Percentiles rank a stretch among this genome's conserved stretches.
phyloP scores from a whole-genome alignment of 805 yeast genomes.

The Candida hispaniensis region DNA sequence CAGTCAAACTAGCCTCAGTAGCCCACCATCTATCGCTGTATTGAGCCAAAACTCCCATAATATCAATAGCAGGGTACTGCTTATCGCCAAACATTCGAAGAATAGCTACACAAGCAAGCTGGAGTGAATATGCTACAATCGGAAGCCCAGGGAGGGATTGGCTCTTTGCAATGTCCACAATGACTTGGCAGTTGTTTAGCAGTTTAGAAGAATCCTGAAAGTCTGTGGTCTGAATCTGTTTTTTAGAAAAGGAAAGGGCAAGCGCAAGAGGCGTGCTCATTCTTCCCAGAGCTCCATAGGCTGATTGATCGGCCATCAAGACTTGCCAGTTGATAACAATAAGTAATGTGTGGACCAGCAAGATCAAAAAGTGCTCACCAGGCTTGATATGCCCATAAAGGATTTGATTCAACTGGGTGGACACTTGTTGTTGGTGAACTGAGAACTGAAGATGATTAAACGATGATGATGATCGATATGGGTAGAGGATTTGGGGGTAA shows the following conservation, averaged over 20 bases:
- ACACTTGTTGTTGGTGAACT: conserved; percentile 83
- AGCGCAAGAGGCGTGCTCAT: conserved; percentile 12
- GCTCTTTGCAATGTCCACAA: conserved; percentile 1
- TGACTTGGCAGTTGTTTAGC: conserved; percentile 3
- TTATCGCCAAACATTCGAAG: conserved; percentile 7
- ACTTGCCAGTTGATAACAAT: conserved; percentile 4
- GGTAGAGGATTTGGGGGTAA: conserved; percentile 4
- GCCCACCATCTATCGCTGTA: conserved; percentile 15
- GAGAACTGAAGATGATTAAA: conserved; percentile 4
- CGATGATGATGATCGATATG: conserved; percentile 2
- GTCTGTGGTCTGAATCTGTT: conserved; percentile 1
- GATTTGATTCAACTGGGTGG: conserved; percentile 52
- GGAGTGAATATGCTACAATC: conserved; percentile 5
- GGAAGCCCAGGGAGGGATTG: conserved; percentile 6
- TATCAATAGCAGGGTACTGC: conserved; percentile 7
- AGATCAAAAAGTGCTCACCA: conserved; percentile 3
- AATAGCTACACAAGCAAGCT: conserved; percentile 12
- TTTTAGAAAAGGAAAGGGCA: conserved; percentile 10
- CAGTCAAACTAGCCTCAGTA: conserved; percentile 15
- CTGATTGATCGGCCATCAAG: conserved; percentile 1
- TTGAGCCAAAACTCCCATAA: conserved; percentile 4
- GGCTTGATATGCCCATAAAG: too few relatives aligned
- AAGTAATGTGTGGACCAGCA: conserved; percentile 4
- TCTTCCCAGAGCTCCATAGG: conserved; percentile 12
- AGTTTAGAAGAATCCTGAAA: too few relatives aligned